Conservation (phyloP, 164 flowering plant genomes). For the Vitis rotundifolia region DNA sequence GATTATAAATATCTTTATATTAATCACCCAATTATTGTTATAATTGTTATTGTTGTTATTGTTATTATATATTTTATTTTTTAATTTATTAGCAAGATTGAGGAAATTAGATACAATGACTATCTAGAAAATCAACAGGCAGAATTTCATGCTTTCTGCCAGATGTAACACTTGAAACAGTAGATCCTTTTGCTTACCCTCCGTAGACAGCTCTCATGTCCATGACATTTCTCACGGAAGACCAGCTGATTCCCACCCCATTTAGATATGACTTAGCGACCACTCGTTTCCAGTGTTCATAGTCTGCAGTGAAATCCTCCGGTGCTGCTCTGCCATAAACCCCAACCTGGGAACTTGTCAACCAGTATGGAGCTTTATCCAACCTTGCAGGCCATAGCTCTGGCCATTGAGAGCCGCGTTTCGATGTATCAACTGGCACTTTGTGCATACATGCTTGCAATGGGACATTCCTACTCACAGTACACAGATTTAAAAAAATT, state of each 20-base stretch:
- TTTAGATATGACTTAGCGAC: constrained; percentile 70
- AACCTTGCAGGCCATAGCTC: constrained; percentile 83
- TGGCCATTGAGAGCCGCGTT: constrained; percentile 89
- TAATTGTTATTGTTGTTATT: too few species aligned
- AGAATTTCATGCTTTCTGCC: not conserved
- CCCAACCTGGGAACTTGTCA: constrained; percentile 75
- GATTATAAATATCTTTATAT: too few species aligned
- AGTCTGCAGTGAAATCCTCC: constrained; percentile 75
- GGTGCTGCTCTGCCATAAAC: constrained; percentile 94
- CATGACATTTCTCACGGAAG: constrained; percentile 87
- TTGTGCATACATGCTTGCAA: constrained; percentile 88
- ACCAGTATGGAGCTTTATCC: constrained; percentile 74
- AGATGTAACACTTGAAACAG: not conserved
- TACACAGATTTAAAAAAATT: not conserved
- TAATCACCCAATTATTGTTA: too few species aligned
- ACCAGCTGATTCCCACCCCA: constrained; percentile 86
- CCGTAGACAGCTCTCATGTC: constrained; percentile 98
- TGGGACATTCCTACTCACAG: constrained; percentile 72
- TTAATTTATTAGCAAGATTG: not conserved
- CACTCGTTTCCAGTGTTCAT: constrained; percentile 90
- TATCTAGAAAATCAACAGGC: not conserved
- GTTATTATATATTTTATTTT: too few species aligned
- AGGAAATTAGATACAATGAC: not conserved
- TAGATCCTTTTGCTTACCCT: constrained; percentile 65
- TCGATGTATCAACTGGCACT: constrained; percentile 50